phyloP scores from a whole-genome alignment of 768 basidiomycete genomes.

The Lactarius pseudohatsudake region DNA sequence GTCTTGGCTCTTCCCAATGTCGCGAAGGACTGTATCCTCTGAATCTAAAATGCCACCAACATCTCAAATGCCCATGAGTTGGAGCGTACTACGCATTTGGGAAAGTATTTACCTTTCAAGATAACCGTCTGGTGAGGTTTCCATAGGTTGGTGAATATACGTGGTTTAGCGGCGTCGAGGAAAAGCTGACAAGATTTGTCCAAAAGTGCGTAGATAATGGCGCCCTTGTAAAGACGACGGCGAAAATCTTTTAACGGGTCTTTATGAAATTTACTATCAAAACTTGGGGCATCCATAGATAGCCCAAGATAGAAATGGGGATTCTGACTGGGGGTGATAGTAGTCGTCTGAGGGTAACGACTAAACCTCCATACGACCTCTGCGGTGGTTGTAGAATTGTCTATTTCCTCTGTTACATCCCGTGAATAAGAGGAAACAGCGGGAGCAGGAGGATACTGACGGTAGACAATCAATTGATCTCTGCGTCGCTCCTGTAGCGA shows the following conservation, averaged over 20 bases:
- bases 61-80: background rate
- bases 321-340: background rate
- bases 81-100: too few relatives aligned
- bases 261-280: background rate
- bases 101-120: constrained; percentile 10
- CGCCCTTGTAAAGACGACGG: background rate
- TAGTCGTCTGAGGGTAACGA: background rate
- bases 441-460: background rate
- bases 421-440: background rate
- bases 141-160: constrained; percentile 13
- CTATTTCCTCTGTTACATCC: background rate
- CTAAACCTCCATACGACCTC: constrained; percentile 4
- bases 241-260: background rate
- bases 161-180: background rate
- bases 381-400: background rate
- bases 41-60: background rate
- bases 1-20: background rate
- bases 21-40: background rate
- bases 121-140: constrained; percentile 9
- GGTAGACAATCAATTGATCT: too few relatives aligned
- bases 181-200: constrained; percentile 1
- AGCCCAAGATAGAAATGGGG: background rate
- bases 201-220: background rate
- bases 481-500: background rate
- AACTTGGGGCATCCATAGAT: background rate